phyloP scores from a whole-genome alignment of 2,329 filamentous ascomycete genomes.

The Cercospora zeina region DNA sequence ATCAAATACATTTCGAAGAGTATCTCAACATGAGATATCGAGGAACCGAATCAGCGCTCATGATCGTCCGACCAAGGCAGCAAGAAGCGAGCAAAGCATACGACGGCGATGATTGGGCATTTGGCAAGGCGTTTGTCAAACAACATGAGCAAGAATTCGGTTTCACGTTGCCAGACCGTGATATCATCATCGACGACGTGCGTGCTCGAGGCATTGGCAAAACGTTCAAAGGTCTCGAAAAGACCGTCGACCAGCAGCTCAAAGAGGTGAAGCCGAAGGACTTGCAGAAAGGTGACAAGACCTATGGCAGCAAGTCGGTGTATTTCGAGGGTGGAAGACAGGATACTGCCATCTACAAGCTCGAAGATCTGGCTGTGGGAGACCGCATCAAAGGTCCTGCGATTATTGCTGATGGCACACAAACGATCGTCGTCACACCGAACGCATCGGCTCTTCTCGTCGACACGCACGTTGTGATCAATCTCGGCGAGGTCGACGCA shows the following conservation, averaged over 20 bases:
- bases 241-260: constrained; percentile 82
- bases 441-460: constrained; percentile 73
- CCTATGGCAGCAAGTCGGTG: constrained; percentile 66
- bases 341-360: constrained; percentile 79
- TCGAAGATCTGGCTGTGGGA: constrained; percentile 71
- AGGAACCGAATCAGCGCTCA: constrained; percentile 85
- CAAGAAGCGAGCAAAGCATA: constrained; percentile 62
- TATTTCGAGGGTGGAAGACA: constrained; percentile 81
- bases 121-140: constrained; percentile 77
- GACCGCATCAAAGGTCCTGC: constrained; percentile 76
- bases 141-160: constrained; percentile 93
- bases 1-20: constrained; percentile 79
- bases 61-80: constrained; percentile 74
- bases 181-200: constrained; percentile 89
- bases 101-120: constrained; percentile 72
- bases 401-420: constrained; percentile 81
- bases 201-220: constrained; percentile 85
- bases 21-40: constrained; percentile 93
- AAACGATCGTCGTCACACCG: constrained; percentile 89
- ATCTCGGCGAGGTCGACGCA: constrained; percentile 60
- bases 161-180: constrained; percentile 79
- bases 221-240: constrained; percentile 75
- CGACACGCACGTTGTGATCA: constrained; percentile 85
- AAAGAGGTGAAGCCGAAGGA: constrained; percentile 65
- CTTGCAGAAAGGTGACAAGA: constrained; percentile 59